Evolutionary conservation across 2,329 filamentous ascomycete species (phyloP).

Genomic region (Dryadomyces sulphureus): DNA sequence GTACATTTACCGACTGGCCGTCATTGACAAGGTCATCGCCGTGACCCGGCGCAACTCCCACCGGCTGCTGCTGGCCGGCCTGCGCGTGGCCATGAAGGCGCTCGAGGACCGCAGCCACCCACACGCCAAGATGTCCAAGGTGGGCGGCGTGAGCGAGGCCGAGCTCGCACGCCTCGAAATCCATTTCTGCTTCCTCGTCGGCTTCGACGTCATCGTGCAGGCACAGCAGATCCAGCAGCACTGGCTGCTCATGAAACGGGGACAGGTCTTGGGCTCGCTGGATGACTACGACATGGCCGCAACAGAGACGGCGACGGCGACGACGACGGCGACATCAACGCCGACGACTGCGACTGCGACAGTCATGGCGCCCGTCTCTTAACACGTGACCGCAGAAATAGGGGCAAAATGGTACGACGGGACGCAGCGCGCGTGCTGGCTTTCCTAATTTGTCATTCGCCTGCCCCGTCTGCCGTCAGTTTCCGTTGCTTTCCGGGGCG

Average conservation of each 20-base stretch:
- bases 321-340: too few relatives aligned
- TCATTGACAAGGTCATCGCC: constrained; percentile 62
- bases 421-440: too few relatives aligned
- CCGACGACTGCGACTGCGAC: too few relatives aligned
- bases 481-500: too few relatives aligned
- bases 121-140: constrained; percentile 68
- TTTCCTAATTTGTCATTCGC: too few relatives aligned
- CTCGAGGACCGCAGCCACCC: constrained; percentile 86
- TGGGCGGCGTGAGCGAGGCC: constrained; percentile 71
- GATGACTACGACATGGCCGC: constrained; percentile 7
- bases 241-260: constrained; percentile 44
- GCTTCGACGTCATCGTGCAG: constrained; percentile 62
- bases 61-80: constrained; percentile 66
- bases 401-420: too few relatives aligned
- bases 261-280: constrained; percentile 10
- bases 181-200: constrained; percentile 73
- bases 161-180: constrained; percentile 81
- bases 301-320: too few relatives aligned
- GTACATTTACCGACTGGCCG: constrained; percentile 73
- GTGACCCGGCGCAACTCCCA: constrained; percentile 79
- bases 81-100: constrained; percentile 84
- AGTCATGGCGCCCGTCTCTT: neutral
- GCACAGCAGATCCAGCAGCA: constrained; percentile 46
- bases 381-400: neutral
- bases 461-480: too few relatives aligned